Evolutionary conservation across 441 rosid species (phyloP).

Genomic region (Adansonia gregorii): DNA sequence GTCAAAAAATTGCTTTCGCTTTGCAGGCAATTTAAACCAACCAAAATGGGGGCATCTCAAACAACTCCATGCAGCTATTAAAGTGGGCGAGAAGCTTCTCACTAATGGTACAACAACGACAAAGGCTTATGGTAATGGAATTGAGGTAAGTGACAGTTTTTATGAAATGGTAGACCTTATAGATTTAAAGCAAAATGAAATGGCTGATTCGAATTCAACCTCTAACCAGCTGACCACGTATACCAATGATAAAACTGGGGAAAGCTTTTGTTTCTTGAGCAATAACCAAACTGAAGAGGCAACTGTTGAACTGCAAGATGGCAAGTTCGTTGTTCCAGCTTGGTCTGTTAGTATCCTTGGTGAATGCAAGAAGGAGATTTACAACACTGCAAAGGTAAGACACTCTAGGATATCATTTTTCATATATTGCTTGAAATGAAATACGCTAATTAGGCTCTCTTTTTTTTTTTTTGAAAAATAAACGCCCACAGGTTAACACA

Average conservation of each 20-base stretch:
- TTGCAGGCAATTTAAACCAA: conserved; percentile 46
- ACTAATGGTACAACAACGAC: conserved; percentile 28
- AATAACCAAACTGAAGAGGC: background rate
- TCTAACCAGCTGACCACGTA: conserved; percentile 2
- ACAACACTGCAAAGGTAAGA: conserved; percentile 42
- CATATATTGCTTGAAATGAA: background rate
- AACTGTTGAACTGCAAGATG: background rate
- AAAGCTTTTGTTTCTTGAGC: conserved; percentile 24
- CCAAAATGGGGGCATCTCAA: conserved; percentile 64
- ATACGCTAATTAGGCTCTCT: background rate
- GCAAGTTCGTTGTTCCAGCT: conserved; percentile 30
- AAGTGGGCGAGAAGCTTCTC: conserved; percentile 45
- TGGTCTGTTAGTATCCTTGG: conserved; percentile 43
- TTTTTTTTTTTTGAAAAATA: background rate
- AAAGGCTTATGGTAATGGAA: conserved; percentile 24
- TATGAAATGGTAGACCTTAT: background rate
- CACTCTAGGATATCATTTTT: background rate
- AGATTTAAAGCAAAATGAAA: background rate
- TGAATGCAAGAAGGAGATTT: conserved; percentile 37
- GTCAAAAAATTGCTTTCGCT: background rate
- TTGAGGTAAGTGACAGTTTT: conserved; percentile 25
- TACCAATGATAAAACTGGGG: background rate
- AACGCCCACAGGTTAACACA: conserved; percentile 12
- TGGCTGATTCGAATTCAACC: background rate
- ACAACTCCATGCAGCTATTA: conserved; percentile 45